Percentiles rank a stretch among this genome's conserved stretches.
These are phyloP conservation scores for Teratosphaeriaceae sp. DNA, from an alignment of 2,329 filamentous ascomycete species.

Conservation along the genomic window DNA sequence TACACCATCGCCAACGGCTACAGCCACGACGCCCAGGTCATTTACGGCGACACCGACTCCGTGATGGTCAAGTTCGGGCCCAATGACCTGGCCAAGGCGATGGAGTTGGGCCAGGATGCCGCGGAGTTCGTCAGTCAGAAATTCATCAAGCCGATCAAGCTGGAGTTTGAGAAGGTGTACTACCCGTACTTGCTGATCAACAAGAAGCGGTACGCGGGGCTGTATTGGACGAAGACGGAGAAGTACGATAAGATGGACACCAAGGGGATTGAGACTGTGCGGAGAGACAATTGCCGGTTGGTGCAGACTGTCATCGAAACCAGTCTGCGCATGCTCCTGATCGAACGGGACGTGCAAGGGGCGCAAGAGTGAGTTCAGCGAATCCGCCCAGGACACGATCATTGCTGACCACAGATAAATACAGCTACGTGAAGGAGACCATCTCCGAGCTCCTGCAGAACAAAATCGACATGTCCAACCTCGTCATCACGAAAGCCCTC, in stretches of 20 bases:
- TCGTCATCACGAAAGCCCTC: constrained; percentile 96
- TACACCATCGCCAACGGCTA: constrained; percentile 95
- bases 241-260: constrained; percentile 99
- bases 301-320: constrained; percentile 98
- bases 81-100: constrained; percentile 75
- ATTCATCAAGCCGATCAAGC: constrained; percentile 94
- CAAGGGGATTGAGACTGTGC: constrained; percentile 97
- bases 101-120: constrained; percentile 93
- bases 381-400: too few relatives aligned
- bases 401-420: constrained; percentile 31
- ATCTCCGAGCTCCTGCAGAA: constrained; percentile 95
- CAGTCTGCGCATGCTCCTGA: constrained; percentile 88
- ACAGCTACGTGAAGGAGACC: constrained; percentile 88
- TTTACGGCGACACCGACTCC: constrained; percentile 98
- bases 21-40: constrained; percentile 87
- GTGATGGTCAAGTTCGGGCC: constrained; percentile 99
- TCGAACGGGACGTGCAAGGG: constrained; percentile 81
- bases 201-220: constrained; percentile 98
- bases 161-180: constrained; percentile 99
- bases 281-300: constrained; percentile 89
- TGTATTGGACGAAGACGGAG: constrained; percentile 91
- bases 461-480: constrained; percentile 97
- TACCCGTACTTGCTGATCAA: constrained; percentile 98
- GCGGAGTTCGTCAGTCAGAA: constrained; percentile 82
- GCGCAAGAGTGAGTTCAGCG: constrained; percentile 76